Conservation (phyloP, 257 asterid genomes). For the Catharanthus roseus region DNA sequence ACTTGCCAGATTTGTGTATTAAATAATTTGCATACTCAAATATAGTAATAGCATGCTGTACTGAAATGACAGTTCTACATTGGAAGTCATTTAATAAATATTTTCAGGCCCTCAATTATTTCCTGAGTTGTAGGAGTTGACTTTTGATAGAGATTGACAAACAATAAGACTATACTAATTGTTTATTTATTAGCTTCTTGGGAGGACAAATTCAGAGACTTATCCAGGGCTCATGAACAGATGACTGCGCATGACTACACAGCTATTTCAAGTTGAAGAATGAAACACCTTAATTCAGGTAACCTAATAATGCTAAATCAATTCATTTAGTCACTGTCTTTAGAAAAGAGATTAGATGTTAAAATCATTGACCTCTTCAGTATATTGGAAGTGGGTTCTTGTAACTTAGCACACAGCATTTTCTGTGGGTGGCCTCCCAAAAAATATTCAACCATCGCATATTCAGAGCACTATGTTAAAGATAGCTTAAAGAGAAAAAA, state of each 20-base stretch:
- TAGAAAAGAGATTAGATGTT: not conserved
- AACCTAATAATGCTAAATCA: not conserved
- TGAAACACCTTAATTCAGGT: not conserved
- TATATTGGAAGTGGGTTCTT: not conserved
- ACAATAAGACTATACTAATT: not conserved
- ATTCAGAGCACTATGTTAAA: too few relatives aligned
- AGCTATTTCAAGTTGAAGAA: not conserved
- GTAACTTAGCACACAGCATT: not conserved
- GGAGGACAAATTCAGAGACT: not conserved
- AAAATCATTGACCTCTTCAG: not conserved
- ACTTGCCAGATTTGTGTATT: not conserved
- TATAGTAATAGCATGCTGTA: not conserved
- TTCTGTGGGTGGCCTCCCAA: not conserved
- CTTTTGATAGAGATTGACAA: not conserved
- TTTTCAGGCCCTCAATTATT: slow-evolving; percentile 1
- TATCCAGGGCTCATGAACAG: not conserved
- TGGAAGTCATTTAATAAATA: not conserved
- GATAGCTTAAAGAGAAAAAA: too few relatives aligned
- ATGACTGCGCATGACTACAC: not conserved
- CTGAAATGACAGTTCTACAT: not conserved
- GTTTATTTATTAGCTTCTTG: not conserved
- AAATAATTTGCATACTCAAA: not conserved
- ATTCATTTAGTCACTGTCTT: not conserved
- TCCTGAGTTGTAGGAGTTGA: slow-evolving; percentile 3
- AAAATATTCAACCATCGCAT: not conserved